Base-by-base conservation (phyloP, 2,329 filamentous ascomycete species). In the Sclerotinia glacialis region DNA sequence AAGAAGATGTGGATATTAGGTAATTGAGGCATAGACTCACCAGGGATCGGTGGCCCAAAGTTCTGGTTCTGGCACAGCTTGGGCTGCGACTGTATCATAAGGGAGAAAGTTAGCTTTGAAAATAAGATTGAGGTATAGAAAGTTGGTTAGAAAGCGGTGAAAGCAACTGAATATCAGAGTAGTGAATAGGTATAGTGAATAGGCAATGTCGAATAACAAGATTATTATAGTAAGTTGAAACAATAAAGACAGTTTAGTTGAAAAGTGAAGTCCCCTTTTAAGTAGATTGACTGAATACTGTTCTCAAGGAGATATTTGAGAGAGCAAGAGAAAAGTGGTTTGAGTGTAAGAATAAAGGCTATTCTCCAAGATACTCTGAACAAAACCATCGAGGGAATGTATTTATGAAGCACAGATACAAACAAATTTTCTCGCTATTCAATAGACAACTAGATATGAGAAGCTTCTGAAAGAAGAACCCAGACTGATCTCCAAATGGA, bases 21-120 rank as follows among this genome's bases (percentile, higher is more conserved):
- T 55, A 55, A 26, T 49, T 61, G 44, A 44, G 23, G 12, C 26
- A 49, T 47, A 23, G 28, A 60, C 58, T 61, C 31, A 50, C 58
- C n/a, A 61, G 46, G 46, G n/a, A 28, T 21, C n/a, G 18, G 28
- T 3, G 18, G 34, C n/a, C 21, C n/a, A 55, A 55, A 21, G 21
- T 49, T 60, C 42, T 26, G 12, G 1, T 9, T 2, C 3, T 40
- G 14, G 14, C 14, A 14, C 31, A 40, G 31, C 7, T 49, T 47
- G 2, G 12, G 21, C 12, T 12, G n/a, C 28, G 16, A 3, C 44
- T 61, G 31, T 50, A 34, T 49, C 9, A 11, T 34, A 11, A 23
- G 26, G n/a, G 26, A 23, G 26, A 49, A 61, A 23, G 21, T 61
- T 31, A 61, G 44, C 7, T 49, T 47, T 40, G n/a, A 42, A 49